These are phyloP conservation scores for Podospora fimiseda DNA, from an alignment of 495 filamentous ascomycete species.

Conservation along the genomic window DNA sequence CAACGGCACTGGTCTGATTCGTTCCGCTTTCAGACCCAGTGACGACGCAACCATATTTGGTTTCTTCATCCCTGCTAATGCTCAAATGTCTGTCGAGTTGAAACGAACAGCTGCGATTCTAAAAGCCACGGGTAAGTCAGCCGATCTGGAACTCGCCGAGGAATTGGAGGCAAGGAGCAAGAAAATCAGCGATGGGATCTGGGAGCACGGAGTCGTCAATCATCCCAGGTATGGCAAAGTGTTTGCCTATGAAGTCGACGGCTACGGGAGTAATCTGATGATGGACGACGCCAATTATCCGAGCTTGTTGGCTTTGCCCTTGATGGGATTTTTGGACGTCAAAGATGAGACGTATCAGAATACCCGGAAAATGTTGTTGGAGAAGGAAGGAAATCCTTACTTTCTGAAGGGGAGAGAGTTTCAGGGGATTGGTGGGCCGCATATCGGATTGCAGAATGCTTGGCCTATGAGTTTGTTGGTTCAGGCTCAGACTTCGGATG, in stretches of 20 bases:
- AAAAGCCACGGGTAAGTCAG: slow-evolving; percentile 47
- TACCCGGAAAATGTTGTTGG: slow-evolving; percentile 85
- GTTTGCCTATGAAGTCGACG: slow-evolving; percentile 95
- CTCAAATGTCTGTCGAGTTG: slow-evolving; percentile 90
- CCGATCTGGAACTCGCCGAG: slow-evolving; percentile 39
- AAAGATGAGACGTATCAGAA: slow-evolving; percentile 73
- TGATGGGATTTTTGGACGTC: slow-evolving; percentile 71
- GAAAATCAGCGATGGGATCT: slow-evolving; percentile 68
- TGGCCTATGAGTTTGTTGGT: slow-evolving; percentile 96
- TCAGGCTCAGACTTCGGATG: slow-evolving; percentile 82
- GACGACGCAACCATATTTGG: slow-evolving; percentile 96
- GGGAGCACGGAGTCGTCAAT: slow-evolving; percentile 81
- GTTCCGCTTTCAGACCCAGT: slow-evolving; percentile 91
- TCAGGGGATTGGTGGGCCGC: slow-evolving; percentile 75
- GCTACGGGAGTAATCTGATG: slow-evolving; percentile 81
- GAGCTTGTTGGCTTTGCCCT: slow-evolving; percentile 77
- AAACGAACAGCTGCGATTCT: slow-evolving; percentile 68
- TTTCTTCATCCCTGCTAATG: slow-evolving; percentile 94
- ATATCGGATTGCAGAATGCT: slow-evolving; percentile 79
- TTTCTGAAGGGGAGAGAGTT: slow-evolving; percentile 75
- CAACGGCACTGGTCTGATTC: slow-evolving; percentile 73
- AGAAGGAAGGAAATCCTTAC: slow-evolving; percentile 78
- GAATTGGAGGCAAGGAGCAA: slow-evolving; percentile 57
- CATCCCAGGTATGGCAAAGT: slow-evolving; percentile 81
- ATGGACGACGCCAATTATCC: slow-evolving; percentile 99